A percentile compares a stretch with the other conserved stretches of the same genome.
Evolutionary conservation across 306 rosid genomes (phyloP).

Genomic region (Vicia sativa): DNA sequence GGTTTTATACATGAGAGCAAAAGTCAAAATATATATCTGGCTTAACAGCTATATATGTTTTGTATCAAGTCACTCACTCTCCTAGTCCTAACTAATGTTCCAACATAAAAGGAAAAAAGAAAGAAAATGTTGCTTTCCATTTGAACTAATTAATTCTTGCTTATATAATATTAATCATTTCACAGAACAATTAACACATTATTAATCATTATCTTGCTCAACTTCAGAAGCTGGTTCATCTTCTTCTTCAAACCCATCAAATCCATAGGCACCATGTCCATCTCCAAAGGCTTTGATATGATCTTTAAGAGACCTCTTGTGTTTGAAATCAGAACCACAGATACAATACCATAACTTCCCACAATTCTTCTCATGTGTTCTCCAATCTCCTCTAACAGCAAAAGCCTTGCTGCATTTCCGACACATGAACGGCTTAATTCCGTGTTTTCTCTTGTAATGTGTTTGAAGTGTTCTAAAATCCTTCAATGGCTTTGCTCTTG

Average conservation of each 20-base stretch:
- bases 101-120: conserved; percentile 1
- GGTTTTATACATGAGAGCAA: conserved; percentile 19
- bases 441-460: conserved; percentile 96
- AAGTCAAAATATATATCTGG: conserved; percentile 14
- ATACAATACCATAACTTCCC: conserved; percentile 97
- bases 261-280: conserved; percentile 85
- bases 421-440: conserved; percentile 95
- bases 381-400: conserved; percentile 96
- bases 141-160: not conserved
- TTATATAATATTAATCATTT: not conserved
- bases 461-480: conserved; percentile 98
- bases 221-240: conserved; percentile 97
- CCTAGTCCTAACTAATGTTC: conserved; percentile 3
- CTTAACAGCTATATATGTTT: conserved; percentile 29
- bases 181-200: conserved; percentile 8
- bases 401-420: conserved; percentile 93
- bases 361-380: conserved; percentile 96
- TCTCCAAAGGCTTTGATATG: conserved; percentile 91
- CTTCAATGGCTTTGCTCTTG: conserved; percentile 84
- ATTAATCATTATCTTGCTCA: conserved; percentile 85
- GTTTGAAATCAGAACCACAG: conserved; percentile 97
- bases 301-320: conserved; percentile 91
- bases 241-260: conserved; percentile 77
- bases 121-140: conserved; percentile 19
- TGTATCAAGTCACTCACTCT: conserved; percentile 26